Evolutionary conservation across 805 yeast genomes (phyloP).

Genomic region (Grigorovia jiainica): DNA sequence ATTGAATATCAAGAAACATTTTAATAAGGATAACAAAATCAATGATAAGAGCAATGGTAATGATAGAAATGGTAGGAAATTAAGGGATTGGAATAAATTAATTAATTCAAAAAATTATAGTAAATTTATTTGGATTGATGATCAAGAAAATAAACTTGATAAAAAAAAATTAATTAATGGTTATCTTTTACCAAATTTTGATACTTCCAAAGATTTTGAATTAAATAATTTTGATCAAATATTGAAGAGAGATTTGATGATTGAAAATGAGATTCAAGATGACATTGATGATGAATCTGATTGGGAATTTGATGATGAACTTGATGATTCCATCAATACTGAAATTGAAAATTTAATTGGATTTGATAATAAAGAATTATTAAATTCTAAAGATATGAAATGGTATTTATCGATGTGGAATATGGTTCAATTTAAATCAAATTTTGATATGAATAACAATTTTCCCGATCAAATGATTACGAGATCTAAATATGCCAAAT

Average conservation of each 20-base stretch:
- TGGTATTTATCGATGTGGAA: conserved; percentile 26
- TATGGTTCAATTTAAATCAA: conserved; percentile 18
- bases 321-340: no score
- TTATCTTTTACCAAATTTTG: conserved; percentile 19
- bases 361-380: background rate
- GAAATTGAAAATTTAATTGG: conserved; percentile 8
- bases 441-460: conserved; percentile 3
- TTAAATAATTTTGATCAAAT: background rate
- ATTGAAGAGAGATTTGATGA: background rate
- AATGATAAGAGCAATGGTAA: background rate
- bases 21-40: background rate
- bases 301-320: background rate
- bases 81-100: conserved; percentile 13
- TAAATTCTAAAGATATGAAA: conserved; percentile 12
- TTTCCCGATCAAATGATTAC: background rate
- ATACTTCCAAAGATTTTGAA: conserved; percentile 11
- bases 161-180: no score
- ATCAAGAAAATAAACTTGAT: conserved; percentile 19
- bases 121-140: conserved; percentile 11
- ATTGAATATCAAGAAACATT: background rate
- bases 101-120: conserved; percentile 22
- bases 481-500: background rate
- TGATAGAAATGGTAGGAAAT: background rate
- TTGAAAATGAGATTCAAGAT: background rate
- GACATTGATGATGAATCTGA: background rate